These are phyloP conservation scores for Solanum lycopersicoides DNA, from an alignment of 257 asterid species.

Conservation along the genomic window DNA sequence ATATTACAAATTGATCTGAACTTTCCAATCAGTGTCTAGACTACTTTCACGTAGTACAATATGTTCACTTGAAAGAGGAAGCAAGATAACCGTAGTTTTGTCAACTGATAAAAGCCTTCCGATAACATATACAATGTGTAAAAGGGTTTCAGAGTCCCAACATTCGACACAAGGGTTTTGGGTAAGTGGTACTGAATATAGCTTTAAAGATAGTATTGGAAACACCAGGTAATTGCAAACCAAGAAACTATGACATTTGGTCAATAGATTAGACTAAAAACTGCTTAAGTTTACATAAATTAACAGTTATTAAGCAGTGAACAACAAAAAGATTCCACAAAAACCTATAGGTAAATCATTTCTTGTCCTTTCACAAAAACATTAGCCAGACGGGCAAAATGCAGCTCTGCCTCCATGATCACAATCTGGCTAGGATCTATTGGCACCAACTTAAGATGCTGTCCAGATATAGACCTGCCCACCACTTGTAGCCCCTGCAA, in stretches of 20 bases:
- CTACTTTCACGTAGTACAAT: not conserved
- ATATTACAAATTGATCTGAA: not conserved
- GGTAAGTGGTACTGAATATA: not conserved
- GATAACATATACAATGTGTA: not conserved
- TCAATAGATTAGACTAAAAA: not conserved
- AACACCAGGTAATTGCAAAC: not conserved
- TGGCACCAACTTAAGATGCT: not conserved
- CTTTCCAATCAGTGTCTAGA: not conserved
- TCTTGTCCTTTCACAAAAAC: not conserved
- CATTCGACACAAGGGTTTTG: not conserved
- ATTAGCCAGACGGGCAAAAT: not conserved
- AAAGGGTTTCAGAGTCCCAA: not conserved
- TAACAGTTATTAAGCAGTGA: not conserved
- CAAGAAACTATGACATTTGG: not conserved
- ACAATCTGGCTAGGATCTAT: not conserved
- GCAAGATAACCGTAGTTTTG: not conserved
- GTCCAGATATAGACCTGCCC: slow-evolving; percentile 82
- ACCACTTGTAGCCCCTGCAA: slow-evolving; percentile 72
- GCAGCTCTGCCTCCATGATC: not conserved
- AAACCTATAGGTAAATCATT: not conserved
- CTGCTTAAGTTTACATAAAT: not conserved
- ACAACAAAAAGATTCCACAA: not conserved
- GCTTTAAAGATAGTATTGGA: not conserved
- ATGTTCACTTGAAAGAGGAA: not conserved
- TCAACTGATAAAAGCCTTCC: not conserved